Evolutionary conservation across 495 filamentous ascomycete genomes (phyloP), one percentile per base, ranked within the genome.

Genomic region (Amniculicola lignicola): DNA sequence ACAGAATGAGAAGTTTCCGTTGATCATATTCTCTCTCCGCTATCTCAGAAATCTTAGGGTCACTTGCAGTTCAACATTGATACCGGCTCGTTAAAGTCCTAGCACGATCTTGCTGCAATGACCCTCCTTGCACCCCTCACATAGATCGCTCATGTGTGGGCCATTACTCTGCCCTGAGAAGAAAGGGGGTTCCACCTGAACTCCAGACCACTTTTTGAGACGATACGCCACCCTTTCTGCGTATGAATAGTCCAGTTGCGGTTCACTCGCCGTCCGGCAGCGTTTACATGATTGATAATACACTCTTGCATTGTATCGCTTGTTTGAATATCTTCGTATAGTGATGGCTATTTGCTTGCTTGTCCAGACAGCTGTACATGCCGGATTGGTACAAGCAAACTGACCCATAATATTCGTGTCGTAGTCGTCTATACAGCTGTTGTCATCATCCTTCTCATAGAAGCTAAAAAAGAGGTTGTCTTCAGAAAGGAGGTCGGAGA

Each of bases 81-180:
- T n/a, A n/a, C n/a, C n/a, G n/a, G n/a, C n/a, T n/a, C n/a, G 37
- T 22, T 44, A 44, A 22, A 44, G 12, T 10, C 22, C 9, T 44
- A 44, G 22, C 25, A 15, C 41, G 16, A 44, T 44, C 41, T 21
- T 44, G 41, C 41, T 41, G 35, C 75, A 77, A 68, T 75, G 72
- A 23, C 74, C 74, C 29, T 57, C 67, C 57, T 72, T 78, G 48
- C 76, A 80, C 35, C 76, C 77, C 60, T 78, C 76, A 67, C 76
- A 79, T 27, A 75, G 51, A 39, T 62, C 27, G 10, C 57, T 69
- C 42, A 69, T 27, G 54, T 79, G 76, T 46, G 77, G 76, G 51
- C 62, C 62, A 38, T 56, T 66, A 53, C 66, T 72, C 23, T 58
- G 35, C 22, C 45, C 59, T 38, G 53, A 65, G 52, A 61, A 56